A percentile compares a stretch with the other conserved stretches of the same genome.
Evolutionary conservation across 2,329 filamentous ascomycete species (phyloP).

Genomic region (Eutypa lata): DNA sequence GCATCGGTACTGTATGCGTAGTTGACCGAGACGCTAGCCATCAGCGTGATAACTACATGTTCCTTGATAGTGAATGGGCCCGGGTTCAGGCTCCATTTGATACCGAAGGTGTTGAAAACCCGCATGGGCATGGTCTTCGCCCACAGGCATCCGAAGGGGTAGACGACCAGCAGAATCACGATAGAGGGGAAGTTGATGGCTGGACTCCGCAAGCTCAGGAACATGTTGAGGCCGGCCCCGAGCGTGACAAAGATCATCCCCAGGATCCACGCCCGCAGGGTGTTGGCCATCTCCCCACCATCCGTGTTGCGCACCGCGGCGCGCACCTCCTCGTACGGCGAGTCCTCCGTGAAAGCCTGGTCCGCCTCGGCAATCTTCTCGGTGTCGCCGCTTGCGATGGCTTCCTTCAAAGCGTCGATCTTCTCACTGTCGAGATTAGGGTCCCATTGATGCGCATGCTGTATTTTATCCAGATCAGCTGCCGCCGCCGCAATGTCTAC

Average conservation of each 20-base stretch:
- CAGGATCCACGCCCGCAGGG: slow-evolving; percentile 42
- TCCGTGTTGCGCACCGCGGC: slow-evolving; percentile 44
- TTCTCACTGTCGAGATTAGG: slow-evolving; percentile 32
- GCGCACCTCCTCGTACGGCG: slow-evolving; percentile 37
- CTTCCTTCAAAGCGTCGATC: slow-evolving; percentile 28
- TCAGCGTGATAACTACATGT: slow-evolving; percentile 41
- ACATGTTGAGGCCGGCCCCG: slow-evolving; percentile 36
- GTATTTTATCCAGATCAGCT: slow-evolving; percentile 27
- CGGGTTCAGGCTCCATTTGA: slow-evolving; percentile 40
- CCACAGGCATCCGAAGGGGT: slow-evolving; percentile 42
- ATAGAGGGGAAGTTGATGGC: slow-evolving; percentile 34
- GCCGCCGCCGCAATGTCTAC: slow-evolving; percentile 20
- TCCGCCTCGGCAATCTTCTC: slow-evolving; percentile 30
- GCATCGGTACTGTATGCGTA: slow-evolving; percentile 40
- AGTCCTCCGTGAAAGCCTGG: slow-evolving; percentile 31
- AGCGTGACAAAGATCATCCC: slow-evolving; percentile 42
- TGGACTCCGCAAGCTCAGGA: slow-evolving; percentile 32
- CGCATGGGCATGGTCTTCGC: slow-evolving; percentile 38
- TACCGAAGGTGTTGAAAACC: slow-evolving; percentile 39
- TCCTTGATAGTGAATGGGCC: slow-evolving; percentile 46
- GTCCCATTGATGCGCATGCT: slow-evolving; percentile 31
- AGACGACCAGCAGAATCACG: slow-evolving; percentile 39
- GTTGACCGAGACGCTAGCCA: slow-evolving; percentile 38
- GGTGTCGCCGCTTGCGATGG: slow-evolving; percentile 27
- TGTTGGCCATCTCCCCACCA: slow-evolving; percentile 39